These are phyloP conservation scores for Syzygium malaccense DNA, from an alignment of 441 rosid genomes.

Conservation along the genomic window DNA sequence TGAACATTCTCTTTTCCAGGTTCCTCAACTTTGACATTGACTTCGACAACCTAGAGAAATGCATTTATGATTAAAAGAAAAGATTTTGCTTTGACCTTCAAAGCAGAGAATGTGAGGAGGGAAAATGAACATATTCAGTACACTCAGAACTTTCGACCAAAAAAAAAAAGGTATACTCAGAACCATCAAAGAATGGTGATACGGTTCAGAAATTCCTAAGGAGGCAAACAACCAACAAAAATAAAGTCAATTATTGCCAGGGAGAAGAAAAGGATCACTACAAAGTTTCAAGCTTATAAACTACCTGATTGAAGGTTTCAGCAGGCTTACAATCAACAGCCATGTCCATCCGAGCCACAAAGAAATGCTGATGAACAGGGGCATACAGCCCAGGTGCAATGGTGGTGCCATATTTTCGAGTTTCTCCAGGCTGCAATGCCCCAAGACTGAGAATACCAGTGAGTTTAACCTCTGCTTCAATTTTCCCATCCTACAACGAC, in stretches of 20 bases:
- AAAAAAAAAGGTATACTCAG: background rate
- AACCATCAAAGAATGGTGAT: background rate
- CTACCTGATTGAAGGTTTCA: constrained; percentile 37
- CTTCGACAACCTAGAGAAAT: constrained; percentile 28
- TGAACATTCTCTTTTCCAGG: constrained; percentile 42
- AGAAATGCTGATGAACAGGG: constrained; percentile 47
- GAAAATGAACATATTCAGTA: background rate
- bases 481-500: constrained; percentile 33
- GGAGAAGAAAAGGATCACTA: background rate
- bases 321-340: constrained; percentile 48
- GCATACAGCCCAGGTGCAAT: constrained; percentile 45
- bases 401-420: constrained; percentile 37
- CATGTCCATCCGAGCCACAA: constrained; percentile 50
- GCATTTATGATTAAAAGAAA: background rate
- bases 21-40: constrained; percentile 45
- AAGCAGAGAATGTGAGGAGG: background rate
- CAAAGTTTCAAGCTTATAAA: background rate
- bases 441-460: constrained; percentile 49
- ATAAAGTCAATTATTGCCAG: background rate
- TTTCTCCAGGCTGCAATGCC: constrained; percentile 38
- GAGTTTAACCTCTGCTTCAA: constrained; percentile 47
- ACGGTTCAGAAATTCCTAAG: background rate
- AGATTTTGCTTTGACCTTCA: background rate
- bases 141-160: background rate
- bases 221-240: background rate